These are phyloP conservation scores for Glutinoglossum americanum DNA, from an alignment of 495 filamentous ascomycete species.

Conservation along the genomic window DNA sequence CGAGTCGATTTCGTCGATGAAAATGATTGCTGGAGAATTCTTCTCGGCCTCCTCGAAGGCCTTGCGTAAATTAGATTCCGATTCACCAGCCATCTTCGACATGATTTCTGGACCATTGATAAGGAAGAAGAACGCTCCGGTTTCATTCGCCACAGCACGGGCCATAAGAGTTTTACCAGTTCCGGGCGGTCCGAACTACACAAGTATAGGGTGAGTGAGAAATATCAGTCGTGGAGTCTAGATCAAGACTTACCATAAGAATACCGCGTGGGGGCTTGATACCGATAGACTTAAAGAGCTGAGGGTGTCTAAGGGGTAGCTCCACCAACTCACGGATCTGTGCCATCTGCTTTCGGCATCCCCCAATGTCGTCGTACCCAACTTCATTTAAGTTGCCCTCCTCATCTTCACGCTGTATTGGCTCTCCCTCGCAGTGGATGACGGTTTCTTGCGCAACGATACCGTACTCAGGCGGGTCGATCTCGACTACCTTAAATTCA, in stretches of 20 bases:
- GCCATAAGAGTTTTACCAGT: slow-evolving; percentile 99
- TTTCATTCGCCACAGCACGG: slow-evolving; percentile 96
- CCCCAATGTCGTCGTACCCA: slow-evolving; percentile 97
- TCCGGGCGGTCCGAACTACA: slow-evolving; percentile 69
- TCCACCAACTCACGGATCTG: slow-evolving; percentile 98
- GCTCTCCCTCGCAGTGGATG: slow-evolving; percentile 96
- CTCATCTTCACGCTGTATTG: slow-evolving; percentile 95
- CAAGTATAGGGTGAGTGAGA: neutral
- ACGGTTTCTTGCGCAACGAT: slow-evolving; percentile 97
- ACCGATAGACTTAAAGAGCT: slow-evolving; percentile 99
- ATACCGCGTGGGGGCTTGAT: slow-evolving; percentile 99
- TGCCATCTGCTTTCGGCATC: slow-evolving; percentile 98
- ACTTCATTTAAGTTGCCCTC: slow-evolving; percentile 98
- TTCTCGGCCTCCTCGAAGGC: slow-evolving; percentile 99
- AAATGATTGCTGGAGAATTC: slow-evolving; percentile 97
- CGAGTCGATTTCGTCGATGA: slow-evolving; percentile 98
- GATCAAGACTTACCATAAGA: slow-evolving; percentile 31
- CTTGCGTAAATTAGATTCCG: slow-evolving; percentile 90
- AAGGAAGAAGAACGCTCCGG: slow-evolving; percentile 95
- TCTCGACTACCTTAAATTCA: slow-evolving; percentile 98
- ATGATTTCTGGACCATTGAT: slow-evolving; percentile 99
- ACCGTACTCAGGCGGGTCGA: slow-evolving; percentile 92
- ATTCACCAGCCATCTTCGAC: slow-evolving; percentile 99
- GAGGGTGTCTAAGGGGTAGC: slow-evolving; percentile 84
- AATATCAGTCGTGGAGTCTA: neutral